Evolutionary conservation across 2,329 filamentous ascomycete species (phyloP).

Genomic region (Aurifilum marmelostoma): DNA sequence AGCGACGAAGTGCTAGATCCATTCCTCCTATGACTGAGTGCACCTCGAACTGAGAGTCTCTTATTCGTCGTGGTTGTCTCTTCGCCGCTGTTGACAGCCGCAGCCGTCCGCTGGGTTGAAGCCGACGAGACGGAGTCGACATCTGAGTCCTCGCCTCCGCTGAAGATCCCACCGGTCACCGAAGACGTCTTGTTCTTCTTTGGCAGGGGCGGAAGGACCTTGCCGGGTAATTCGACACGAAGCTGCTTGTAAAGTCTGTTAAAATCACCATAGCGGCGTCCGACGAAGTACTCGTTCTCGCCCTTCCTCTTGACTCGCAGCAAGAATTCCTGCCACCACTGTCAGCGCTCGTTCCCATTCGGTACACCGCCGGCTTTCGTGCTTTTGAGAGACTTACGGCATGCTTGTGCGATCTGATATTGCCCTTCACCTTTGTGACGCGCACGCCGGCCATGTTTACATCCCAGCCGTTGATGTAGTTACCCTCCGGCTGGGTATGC

Average conservation of each 20-base stretch:
- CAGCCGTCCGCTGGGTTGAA: slow-evolving; percentile 64
- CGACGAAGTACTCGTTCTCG: slow-evolving; percentile 77
- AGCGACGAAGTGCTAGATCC: slow-evolving; percentile 41
- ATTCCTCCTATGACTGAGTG: slow-evolving; percentile 42
- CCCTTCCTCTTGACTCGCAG: slow-evolving; percentile 81
- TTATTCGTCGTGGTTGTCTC: slow-evolving; percentile 36
- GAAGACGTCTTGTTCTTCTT: slow-evolving; percentile 88
- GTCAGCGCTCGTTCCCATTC: background rate
- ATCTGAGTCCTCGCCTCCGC: slow-evolving; percentile 67
- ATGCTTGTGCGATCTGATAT: slow-evolving; percentile 87
- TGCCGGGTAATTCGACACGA: slow-evolving; percentile 85
- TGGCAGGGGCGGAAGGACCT: slow-evolving; percentile 82
- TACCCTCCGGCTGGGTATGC: slow-evolving; percentile 85
- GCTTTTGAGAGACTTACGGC: slow-evolving; percentile 65
- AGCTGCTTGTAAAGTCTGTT: slow-evolving; percentile 76
- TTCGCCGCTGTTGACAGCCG: slow-evolving; percentile 30
- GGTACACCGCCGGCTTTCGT: background rate
- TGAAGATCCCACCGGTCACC: slow-evolving; percentile 50
- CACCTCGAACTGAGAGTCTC: slow-evolving; percentile 46
- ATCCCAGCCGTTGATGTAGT: slow-evolving; percentile 95
- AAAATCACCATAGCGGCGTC: slow-evolving; percentile 88
- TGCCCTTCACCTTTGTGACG: slow-evolving; percentile 78
- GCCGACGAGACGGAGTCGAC: slow-evolving; percentile 78
- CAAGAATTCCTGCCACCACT: slow-evolving; percentile 73
- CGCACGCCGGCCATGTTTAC: slow-evolving; percentile 92